Conservation (phyloP, 163 green algal species). For the Scenedesmus sp. region DNA sequence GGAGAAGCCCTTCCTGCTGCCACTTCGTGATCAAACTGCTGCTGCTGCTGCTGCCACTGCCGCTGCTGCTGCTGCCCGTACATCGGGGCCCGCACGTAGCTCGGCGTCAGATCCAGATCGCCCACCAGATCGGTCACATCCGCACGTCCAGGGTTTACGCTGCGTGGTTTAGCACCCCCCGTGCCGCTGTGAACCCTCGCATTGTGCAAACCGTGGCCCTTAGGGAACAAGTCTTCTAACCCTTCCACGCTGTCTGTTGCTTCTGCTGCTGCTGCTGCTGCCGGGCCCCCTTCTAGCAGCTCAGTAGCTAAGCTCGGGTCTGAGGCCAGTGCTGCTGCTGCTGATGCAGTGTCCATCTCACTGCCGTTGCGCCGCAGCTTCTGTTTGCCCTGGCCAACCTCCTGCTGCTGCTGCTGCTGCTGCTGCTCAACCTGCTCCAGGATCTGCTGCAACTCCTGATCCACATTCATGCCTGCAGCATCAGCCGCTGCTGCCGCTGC, state of each 20-base stretch:
- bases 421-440: background rate
- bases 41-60: background rate
- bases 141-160: background rate
- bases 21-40: background rate
- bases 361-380: background rate
- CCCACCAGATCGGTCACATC: background rate
- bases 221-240: background rate
- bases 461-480: background rate
- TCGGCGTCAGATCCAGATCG: background rate
- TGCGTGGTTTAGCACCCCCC: background rate
- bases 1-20: background rate
- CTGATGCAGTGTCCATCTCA: background rate
- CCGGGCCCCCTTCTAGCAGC: background rate
- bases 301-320: background rate
- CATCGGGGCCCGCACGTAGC: background rate
- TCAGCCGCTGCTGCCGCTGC: background rate
- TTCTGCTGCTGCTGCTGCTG: background rate
- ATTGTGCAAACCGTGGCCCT: background rate
- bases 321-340: background rate
- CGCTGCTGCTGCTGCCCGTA: background rate
- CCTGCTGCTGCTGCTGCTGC: background rate
- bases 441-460: background rate
- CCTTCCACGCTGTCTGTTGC: background rate
- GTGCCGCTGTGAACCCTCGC: background rate
- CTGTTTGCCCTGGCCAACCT: background rate